Conservation (phyloP, 1,139 yeast species). For the Scheffersomyces illinoinensis region DNA sequence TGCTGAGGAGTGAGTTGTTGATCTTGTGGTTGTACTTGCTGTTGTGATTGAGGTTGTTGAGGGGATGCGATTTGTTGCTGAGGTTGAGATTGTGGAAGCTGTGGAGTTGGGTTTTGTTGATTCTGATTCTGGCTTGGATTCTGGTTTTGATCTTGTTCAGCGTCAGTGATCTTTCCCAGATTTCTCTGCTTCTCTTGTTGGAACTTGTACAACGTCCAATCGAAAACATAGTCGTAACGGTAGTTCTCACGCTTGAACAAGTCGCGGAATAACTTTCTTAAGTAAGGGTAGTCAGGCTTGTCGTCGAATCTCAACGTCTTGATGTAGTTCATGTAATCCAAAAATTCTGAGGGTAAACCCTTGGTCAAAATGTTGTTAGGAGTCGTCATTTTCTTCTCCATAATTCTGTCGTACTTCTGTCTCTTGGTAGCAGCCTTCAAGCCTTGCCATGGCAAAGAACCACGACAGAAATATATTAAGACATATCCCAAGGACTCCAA, state of each 20-base stretch:
- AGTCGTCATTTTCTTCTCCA: constrained; percentile 95
- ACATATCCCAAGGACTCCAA: constrained; percentile 95
- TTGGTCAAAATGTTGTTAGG: constrained; percentile 86
- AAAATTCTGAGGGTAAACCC: constrained; percentile 89
- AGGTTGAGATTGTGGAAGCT: constrained; percentile 3
- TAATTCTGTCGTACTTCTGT: constrained; percentile 93
- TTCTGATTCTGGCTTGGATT: constrained; percentile 12
- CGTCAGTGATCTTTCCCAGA: constrained; percentile 34
- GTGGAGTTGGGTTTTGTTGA: constrained; percentile 1
- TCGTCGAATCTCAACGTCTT: constrained; percentile 92
- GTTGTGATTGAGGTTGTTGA: constrained; percentile 1
- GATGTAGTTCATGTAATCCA: constrained; percentile 84
- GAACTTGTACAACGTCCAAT: constrained; percentile 92
- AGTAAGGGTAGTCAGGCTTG: constrained; percentile 89
- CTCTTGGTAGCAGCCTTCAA: constrained; percentile 95
- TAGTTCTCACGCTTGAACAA: constrained; percentile 86
- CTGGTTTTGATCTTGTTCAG: constrained; percentile 18
- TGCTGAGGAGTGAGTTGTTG: constrained; percentile 2
- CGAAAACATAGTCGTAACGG: constrained; percentile 91
- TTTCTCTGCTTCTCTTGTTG: constrained; percentile 65
- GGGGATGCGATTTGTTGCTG: constrained; percentile 2
- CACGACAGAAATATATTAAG: constrained; percentile 90
- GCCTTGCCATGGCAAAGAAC: constrained; percentile 98
- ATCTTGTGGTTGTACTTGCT: constrained; percentile 1
- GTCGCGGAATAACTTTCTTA: constrained; percentile 88